phyloP scores from a whole-genome alignment of 1,284 basidiomycete species.

The Leccinum fallax region DNA sequence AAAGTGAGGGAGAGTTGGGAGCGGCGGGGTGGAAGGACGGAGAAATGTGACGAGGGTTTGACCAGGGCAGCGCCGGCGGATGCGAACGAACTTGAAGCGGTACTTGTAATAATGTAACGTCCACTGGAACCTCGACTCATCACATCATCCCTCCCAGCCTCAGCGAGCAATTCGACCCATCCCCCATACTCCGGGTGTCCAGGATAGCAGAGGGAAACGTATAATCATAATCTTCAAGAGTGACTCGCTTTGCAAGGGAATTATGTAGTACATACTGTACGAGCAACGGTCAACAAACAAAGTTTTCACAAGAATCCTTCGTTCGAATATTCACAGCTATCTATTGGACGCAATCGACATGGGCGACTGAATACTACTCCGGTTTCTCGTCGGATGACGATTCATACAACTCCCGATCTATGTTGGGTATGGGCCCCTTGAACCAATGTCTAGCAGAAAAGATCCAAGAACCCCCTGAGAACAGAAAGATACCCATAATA shows the following conservation, averaged over 20 bases:
- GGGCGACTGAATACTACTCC: conserved; percentile 2
- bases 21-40: conserved; percentile 1
- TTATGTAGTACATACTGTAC: no score
- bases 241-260: no score
- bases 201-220: neutral
- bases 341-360: neutral
- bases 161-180: neutral
- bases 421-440: conserved; percentile 49
- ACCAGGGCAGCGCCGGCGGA: conserved; percentile 28
- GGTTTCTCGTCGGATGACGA: conserved; percentile 9
- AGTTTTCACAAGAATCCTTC: neutral
- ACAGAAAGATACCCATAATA: conserved; percentile 59
- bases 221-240: no score
- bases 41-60: conserved; percentile 17
- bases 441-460: conserved; percentile 68
- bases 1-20: conserved; percentile 3
- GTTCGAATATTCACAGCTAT: neutral
- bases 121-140: conserved; percentile 19
- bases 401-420: conserved; percentile 6
- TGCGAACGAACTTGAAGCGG: conserved; percentile 15
- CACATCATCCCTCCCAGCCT: conserved; percentile 1
- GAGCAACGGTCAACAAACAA: neutral
- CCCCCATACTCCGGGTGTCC: neutral
- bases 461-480: conserved; percentile 59
- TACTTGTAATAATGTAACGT: neutral